Base-by-base conservation (phyloP, 345 rosid genomes). In the Euphorbia lathyris region DNA sequence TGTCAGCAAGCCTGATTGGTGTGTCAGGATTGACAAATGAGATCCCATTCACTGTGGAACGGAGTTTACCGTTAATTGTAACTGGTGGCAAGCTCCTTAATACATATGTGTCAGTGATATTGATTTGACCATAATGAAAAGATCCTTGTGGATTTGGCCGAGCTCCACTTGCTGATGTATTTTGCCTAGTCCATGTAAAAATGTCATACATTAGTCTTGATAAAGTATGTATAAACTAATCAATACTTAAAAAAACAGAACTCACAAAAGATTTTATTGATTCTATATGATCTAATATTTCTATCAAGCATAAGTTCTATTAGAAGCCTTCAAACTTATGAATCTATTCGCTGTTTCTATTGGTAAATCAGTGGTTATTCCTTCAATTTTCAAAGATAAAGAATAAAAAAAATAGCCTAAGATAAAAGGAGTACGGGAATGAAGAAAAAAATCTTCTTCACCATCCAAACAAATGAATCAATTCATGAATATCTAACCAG, bases 91-190 rank as follows among this genome's bases (percentile, higher is more conserved):
- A 78, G 84, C 86, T 84, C 80, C 79, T 74, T 72, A 95, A 63
- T 53, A 88, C 43, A 63, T 90, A 92, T 25, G 95, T 83, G 25
- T 88, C 80, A 16, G 96, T 95, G 61, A 90, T 79, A 70, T 95
- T 95, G 77, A 95, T 95, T 36, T 75, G 69, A 66, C 99, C 97
- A 45, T 95, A 95, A 81, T 87, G 99, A 70, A 74, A 95, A 67
- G 99, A 95, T 1, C 99, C 99, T 63, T 95, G 99, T 0, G 99
- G 97, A 65, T 95, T 95, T 65, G 97, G 97, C 36, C 99, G 93
- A 78, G 99, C 97, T 72, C 99, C 99, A 75, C 97, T 90, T 12
- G 99, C 96, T 66, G 86, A 70, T 65, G 86, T 84, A 74, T 95
- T 95, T 85, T 83, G 90, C 88, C 99, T 95, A 63, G 58, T 29